Evolutionary conservation across 2,329 filamentous ascomycete genomes (phyloP), one percentile per base, ranked within the genome.

Genomic region (Penicillium sp.): DNA sequence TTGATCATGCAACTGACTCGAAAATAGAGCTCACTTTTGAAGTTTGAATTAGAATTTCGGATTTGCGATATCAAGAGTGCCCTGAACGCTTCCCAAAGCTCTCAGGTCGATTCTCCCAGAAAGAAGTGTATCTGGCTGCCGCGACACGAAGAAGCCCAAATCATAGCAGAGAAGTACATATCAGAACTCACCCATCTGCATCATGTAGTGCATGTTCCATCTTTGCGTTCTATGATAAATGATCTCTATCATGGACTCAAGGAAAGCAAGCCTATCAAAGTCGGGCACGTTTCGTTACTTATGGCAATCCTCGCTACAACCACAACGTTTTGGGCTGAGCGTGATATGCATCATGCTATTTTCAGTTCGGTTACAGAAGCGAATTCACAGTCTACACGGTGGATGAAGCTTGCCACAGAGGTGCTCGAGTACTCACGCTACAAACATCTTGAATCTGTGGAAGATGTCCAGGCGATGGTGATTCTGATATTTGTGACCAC

Each of bases 391-490:
- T 59, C 68, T 1, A 44, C 57, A 1, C 39, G 56, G 8, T 76
- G 71, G 71, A 55, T 70, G 38, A 68, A 65, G 52, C 56, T 64
- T 31, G 54, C 66, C 4, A 58, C 72, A 36, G 70, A 74, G 24
- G 40, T 75, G 5, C 52, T 75, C 3, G 67, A 75, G 24, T 69
- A 69, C 46, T 64, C 72, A 8, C 63, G 67, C 18, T 54, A 42
- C 5, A 57, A 47, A 31, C 49, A 48, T 21, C 29, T 52, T 52
- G 59, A 57, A 1, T 72, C 70, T 1, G 53, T 76, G 8, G 73
- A 76, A 52, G 70, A 68, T 36, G 54, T 76, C 3, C 73, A 76
- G 57, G 69, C 68, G 0, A 65, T 70, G 11, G 66, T 75, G 3
- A 69, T 77, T 7, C 38, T 71, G 0, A 59, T 65, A 8, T 74